These are phyloP conservation scores for Gracilariopsis chorda DNA, from an alignment of 23 red algal genomes.

Conservation along the genomic window DNA sequence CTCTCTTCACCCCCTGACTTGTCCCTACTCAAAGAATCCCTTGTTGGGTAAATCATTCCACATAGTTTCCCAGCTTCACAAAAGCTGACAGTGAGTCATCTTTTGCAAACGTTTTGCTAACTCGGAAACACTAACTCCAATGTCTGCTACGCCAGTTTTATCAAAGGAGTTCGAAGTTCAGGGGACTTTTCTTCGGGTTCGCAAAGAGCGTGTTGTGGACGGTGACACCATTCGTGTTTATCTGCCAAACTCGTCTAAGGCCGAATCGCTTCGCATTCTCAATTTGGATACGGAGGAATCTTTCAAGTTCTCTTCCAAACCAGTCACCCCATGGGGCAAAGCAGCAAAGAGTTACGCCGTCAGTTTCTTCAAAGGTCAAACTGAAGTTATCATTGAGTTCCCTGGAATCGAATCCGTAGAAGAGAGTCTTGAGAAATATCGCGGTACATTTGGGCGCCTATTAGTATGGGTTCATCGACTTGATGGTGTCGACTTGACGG, in stretches of 20 bases:
- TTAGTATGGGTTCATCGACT: constrained; percentile 19
- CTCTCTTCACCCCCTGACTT: too few relatives aligned
- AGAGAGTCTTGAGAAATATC: neutral
- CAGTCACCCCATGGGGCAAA: constrained; percentile 9
- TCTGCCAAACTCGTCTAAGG: neutral
- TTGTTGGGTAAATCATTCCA: too few relatives aligned
- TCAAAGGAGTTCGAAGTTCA: too few relatives aligned
- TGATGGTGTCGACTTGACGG: constrained; percentile 20
- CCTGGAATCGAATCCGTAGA: neutral
- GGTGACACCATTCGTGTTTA: constrained; percentile 16
- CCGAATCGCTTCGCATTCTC: constrained; percentile 12
- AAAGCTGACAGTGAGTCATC: too few relatives aligned
- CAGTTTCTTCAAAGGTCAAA: constrained; percentile 12
- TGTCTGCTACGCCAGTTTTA: too few relatives aligned
- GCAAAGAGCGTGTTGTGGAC: neutral
- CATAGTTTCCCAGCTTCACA: too few relatives aligned
- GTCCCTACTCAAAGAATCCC: too few relatives aligned
- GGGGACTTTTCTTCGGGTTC: neutral
- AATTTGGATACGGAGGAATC: constrained; percentile 31
- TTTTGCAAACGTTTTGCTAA: too few relatives aligned
- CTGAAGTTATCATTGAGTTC: constrained; percentile 12
- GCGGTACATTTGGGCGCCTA: neutral
- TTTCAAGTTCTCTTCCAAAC: constrained; percentile 10
- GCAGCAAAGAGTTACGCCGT: neutral
- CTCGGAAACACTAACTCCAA: too few relatives aligned